phyloP scores from a whole-genome alignment of 2,329 filamentous ascomycete genomes.

The Paraphoma sp. region DNA sequence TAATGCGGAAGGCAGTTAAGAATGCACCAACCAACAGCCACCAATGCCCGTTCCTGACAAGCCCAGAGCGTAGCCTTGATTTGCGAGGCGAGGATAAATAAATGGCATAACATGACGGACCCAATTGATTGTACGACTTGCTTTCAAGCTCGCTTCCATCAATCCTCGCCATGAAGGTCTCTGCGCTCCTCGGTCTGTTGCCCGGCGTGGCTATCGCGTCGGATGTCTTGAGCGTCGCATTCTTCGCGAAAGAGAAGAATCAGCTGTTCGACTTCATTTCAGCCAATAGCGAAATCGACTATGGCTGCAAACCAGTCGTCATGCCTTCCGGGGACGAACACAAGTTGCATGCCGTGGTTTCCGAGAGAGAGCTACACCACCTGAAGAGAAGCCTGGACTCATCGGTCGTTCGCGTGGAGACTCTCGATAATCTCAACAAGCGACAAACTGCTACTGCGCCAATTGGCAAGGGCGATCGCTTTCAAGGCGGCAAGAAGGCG shows the following conservation, averaged over 20 bases:
- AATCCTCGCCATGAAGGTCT: conserved; percentile 31
- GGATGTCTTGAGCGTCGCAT: conserved; percentile 35
- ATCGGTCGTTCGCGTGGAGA: conserved; percentile 29
- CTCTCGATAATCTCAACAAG: conserved; percentile 34
- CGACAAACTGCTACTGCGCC: conserved; percentile 36
- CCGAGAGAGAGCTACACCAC: conserved; percentile 27
- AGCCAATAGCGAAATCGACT: conserved; percentile 38
- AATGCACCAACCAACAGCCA: conserved; percentile 1
- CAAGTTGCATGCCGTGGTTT: conserved; percentile 41
- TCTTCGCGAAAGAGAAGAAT: conserved; percentile 39
- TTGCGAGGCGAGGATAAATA: conserved; percentile 11
- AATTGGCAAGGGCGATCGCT: conserved; percentile 49
- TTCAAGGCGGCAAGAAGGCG: conserved; percentile 51
- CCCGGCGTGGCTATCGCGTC: conserved; percentile 33
- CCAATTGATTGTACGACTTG: conserved; percentile 7
- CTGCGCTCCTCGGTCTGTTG: conserved; percentile 31
- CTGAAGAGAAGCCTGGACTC: conserved; percentile 32
- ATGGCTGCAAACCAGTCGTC: conserved; percentile 43
- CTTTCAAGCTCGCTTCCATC: conserved; percentile 3
- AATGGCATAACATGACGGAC: background rate
- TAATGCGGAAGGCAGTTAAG: conserved; percentile 18
- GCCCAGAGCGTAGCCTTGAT: background rate
- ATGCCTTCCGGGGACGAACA: conserved; percentile 34
- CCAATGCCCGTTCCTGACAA: background rate
- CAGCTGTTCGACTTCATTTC: conserved; percentile 37